A percentile compares a stretch with the other conserved stretches of the same genome.
These are phyloP conservation scores for Arabis hirsuta DNA, from an alignment of 345 rosid genomes.

Conservation along the genomic window DNA sequence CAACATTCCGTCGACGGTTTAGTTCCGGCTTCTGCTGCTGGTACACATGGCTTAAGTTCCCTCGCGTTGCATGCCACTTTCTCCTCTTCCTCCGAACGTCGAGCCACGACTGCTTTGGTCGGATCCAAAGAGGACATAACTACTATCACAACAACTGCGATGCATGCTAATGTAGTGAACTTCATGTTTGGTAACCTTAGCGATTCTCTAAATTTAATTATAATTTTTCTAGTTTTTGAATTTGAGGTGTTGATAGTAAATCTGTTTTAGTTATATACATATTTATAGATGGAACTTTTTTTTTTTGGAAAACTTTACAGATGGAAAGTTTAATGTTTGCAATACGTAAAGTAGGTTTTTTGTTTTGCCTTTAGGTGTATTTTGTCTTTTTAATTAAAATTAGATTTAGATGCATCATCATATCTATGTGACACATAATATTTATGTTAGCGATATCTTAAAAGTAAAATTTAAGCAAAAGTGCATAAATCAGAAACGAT, in stretches of 20 bases:
- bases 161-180: neutral
- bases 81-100: conserved; percentile 28
- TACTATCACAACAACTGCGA: conserved; percentile 1
- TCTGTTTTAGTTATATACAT: neutral
- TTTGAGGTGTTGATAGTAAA: neutral
- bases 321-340: neutral
- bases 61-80: conserved; percentile 48
- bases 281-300: neutral
- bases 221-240: conserved; percentile 5
- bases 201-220: neutral
- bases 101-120: neutral
- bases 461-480: neutral
- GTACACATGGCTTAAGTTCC: conserved; percentile 51
- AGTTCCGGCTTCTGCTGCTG: conserved; percentile 36
- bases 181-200: conserved; percentile 20
- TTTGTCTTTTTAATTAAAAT: neutral
- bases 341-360: neutral
- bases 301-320: neutral
- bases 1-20: conserved; percentile 57
- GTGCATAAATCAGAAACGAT: neutral
- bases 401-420: neutral
- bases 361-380: neutral
- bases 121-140: neutral
- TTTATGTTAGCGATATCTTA: neutral
- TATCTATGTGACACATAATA: neutral